Base-by-base conservation (phyloP, 2,329 filamentous ascomycete species). In the Ophiostoma populinum region DNA sequence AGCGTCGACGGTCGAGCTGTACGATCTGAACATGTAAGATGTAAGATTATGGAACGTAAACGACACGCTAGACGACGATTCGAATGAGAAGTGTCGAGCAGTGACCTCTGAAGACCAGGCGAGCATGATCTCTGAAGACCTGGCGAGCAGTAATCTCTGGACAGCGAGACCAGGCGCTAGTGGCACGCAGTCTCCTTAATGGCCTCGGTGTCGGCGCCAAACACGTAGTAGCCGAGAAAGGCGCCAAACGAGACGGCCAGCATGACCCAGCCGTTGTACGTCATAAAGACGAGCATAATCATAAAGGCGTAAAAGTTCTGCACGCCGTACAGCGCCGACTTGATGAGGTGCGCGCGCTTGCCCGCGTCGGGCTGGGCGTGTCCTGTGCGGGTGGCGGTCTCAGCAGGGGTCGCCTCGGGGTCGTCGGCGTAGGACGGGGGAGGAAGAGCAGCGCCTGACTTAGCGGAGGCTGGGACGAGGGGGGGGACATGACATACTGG, bases 221-320 rank as follows among this genome's bases (percentile, higher is more conserved):
- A 98, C 29, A 78, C 48, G 40, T 93, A 52, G 52, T 92, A 94
- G 28, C 90, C 90, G 29, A 92, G 55, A 45, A 92, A 92, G 0
- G 87, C 86, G 12, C 90, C 90, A 8, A 92, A 61, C 1, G 80
- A 80, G 12, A 95, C 86, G 3, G 87, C 71, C 45, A 92, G 57
- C 90, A 98, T 98, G 46, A 98, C 75, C 76, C 81, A 92, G 38
- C 90, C 90, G 50, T 98, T 98, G 60, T 98, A 98, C n/a, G 90
- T 98, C 90, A 98, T 98, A 58, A 98, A 98, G 16, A 98, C 60
- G 41, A 98, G 65, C 90, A 98, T 98, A 53, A 98, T 86, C 67
- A 98, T 95, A 51, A 98, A 95, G 31, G 86, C 92, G 56, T 98
- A 98, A 56, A 95, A 95, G 46, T 90, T 92, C 63, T 98, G 90